These are phyloP conservation scores for barrel medic (Medicago truncatula) DNA, from an alignment of 306 rosid genomes.

Conservation along the genomic window MtrunA17r5.0-ANR NC_053045.1:24556001-24556500, in stretches of 20 bases:
- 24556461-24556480: not conserved
- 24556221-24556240: constrained; percentile 20
- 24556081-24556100: no score
- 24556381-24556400: not conserved
- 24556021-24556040: not conserved
- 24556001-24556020: no score
- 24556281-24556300: constrained; percentile 19
- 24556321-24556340: constrained; percentile 21
- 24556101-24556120: no score
- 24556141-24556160: no score
- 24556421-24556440: constrained; percentile 21
- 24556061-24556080: no score
- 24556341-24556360: constrained; percentile 30
- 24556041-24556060: no score
- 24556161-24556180: no score
- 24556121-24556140: no score
- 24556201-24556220: constrained; percentile 16
- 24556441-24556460: not conserved
- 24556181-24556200: not conserved
- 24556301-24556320: not conserved
- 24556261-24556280: not conserved
- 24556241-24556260: constrained; percentile 3
- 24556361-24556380: constrained; percentile 6
- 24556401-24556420: constrained; percentile 25
- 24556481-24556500: constrained; percentile 36